Evolutionary conservation across 1,284 basidiomycete species (phyloP).

Genomic region (Trametes pubescens): DNA sequence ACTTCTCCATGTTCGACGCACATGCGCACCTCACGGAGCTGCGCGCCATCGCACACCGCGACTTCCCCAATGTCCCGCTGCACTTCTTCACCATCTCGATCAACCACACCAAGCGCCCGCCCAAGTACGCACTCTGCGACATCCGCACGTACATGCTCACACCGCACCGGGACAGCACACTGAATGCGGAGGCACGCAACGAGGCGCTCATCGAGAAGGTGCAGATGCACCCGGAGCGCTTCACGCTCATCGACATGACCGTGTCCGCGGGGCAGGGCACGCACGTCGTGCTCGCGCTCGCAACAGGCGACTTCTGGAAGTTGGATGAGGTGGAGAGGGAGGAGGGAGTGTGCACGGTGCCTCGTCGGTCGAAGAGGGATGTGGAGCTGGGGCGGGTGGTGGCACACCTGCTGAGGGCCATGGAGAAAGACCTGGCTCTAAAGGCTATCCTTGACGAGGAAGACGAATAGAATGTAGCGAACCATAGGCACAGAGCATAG

Average conservation of each 20-base stretch:
- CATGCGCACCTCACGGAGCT: constrained; percentile 40
- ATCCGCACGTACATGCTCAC: constrained; percentile 40
- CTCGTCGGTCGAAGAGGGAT: constrained; percentile 1
- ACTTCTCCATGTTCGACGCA: constrained; percentile 45
- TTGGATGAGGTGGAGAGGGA: background rate
- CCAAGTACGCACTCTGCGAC: constrained; percentile 38
- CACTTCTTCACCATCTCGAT: constrained; percentile 43
- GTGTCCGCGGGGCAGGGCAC: constrained; percentile 41
- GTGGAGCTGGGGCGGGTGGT: background rate
- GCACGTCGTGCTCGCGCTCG: constrained; percentile 43
- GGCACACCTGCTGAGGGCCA: background rate
- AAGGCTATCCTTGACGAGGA: background rate
- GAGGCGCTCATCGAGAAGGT: constrained; percentile 48
- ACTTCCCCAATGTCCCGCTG: constrained; percentile 37
- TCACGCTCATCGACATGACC: constrained; percentile 46
- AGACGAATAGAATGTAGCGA: background rate
- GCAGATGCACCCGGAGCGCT: constrained; percentile 42
- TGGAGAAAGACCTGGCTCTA: background rate
- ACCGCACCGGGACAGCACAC: constrained; percentile 26
- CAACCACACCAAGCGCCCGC: constrained; percentile 44
- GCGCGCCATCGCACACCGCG: constrained; percentile 37
- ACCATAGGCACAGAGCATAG: no score
- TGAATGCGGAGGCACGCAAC: constrained; percentile 45
- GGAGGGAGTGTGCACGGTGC: background rate
- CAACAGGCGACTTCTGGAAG: constrained; percentile 29